Evolutionary conservation across 495 filamentous ascomycete species (phyloP).

Genomic region (Hypomontagnella monticulosa): DNA sequence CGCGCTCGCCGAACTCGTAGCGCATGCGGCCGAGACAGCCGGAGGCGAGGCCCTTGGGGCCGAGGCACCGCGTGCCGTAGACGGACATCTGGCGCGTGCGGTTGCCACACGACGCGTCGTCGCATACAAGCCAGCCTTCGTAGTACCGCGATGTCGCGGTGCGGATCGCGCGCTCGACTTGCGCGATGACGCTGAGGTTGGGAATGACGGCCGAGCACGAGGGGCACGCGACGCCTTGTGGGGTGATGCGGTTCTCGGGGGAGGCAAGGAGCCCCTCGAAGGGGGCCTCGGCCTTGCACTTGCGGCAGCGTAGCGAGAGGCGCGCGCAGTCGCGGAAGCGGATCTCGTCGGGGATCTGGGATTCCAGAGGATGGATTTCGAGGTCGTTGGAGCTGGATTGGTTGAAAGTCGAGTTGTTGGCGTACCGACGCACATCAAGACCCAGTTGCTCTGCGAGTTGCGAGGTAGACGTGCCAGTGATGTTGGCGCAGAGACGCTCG

Average conservation of each 20-base stretch:
- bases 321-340: conserved; percentile 84
- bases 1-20: conserved; percentile 88
- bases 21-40: conserved; percentile 90
- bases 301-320: conserved; percentile 79
- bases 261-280: conserved; percentile 75
- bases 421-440: conserved; percentile 88
- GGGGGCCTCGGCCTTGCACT: conserved; percentile 73
- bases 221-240: conserved; percentile 78
- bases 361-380: conserved; percentile 87
- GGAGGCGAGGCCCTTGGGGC: conserved; percentile 79
- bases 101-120: conserved; percentile 85
- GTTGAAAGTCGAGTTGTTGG: conserved; percentile 64
- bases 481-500: conserved; percentile 96
- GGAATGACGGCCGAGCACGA: conserved; percentile 67
- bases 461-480: conserved; percentile 86
- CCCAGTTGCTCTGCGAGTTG: conserved; percentile 93
- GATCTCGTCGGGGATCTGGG: conserved; percentile 86
- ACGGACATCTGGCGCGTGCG: conserved; percentile 92
- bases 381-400: conserved; percentile 63
- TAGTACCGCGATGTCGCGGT: conserved; percentile 84
- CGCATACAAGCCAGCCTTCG: conserved; percentile 88
- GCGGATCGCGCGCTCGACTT: conserved; percentile 86
- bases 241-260: conserved; percentile 64
- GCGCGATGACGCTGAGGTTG: conserved; percentile 79
- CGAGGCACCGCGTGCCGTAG: conserved; percentile 88